Evolutionary conservation across 2,329 filamentous ascomycete species (phyloP), one percentile per base, ranked within the genome.

Genomic region (Fusarium sp.): DNA sequence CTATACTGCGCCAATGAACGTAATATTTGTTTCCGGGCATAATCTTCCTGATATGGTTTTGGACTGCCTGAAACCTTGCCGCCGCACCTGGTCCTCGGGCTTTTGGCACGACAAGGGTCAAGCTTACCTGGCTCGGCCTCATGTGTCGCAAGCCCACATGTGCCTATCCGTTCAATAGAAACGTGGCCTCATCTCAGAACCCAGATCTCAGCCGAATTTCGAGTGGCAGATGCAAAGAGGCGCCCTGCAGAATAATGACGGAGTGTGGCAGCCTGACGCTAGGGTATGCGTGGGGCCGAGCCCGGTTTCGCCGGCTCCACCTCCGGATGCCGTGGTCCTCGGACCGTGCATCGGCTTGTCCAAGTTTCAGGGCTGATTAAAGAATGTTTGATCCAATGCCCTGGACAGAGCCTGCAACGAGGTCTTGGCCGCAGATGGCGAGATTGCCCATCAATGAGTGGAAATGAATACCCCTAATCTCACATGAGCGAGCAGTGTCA

Each of bases 241-340:
- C 4, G 7, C 12, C 20, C 10, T 4, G 10, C 38, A 43, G 38
- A 12, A n/a, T 12, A 20, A 20, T 43, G 38, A 30, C 8, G 7
- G 27, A 30, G 27, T 7, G 40, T 45, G 4, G 20, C 20, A 45
- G 20, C 12, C 43, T 12, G 45, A 27, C 3, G 45, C 25, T 50
- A 17, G 15, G 22, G 45, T 20, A 50, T 50, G 45, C 22, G 22
- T 50, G 22, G 45, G 15, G 45, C 45, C 45, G 45, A 50, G 22
- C 1, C 45, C 15, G 45, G 4, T 2, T 11, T 9, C 25, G 20
- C 5, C 15, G 15, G 25, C 45, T 50, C 25, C 45, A 50, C 45
- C 45, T 50, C 45, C 45, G 25, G 45, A 50, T 27, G 45, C 45
- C 45, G 25, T 50, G 45, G 43, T 25, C 40, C 20, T 47, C 12